These are phyloP conservation scores for Mesostigma viride DNA, from an alignment of 139 green algal species.

Conservation along the genomic window DNA sequence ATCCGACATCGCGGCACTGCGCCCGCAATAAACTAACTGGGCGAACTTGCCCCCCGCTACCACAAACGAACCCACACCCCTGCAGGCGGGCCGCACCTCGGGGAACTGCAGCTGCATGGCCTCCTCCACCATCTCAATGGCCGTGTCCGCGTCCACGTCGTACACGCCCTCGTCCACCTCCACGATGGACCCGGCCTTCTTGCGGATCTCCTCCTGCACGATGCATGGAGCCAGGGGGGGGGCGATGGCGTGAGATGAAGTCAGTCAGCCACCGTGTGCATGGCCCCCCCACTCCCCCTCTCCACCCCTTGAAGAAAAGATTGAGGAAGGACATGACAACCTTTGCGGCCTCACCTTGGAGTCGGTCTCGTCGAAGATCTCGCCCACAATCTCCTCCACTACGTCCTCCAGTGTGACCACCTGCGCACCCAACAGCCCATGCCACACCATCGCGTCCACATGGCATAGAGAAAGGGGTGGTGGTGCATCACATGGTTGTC, in stretches of 20 bases:
- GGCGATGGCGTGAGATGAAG: no score
- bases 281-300: no score
- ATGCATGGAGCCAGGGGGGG: no score
- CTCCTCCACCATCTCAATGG: conserved; percentile 31
- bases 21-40: conserved; percentile 2
- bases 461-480: no score
- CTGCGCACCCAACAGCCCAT: no score
- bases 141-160: conserved; percentile 37
- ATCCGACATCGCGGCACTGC: no score
- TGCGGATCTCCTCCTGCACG: conserved; percentile 28
- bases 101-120: conserved; percentile 20
- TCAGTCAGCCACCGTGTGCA: no score
- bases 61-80: not conserved
- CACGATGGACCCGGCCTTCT: conserved; percentile 27
- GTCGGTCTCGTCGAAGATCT: conserved; percentile 47
- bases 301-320: no score
- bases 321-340: no score
- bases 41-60: not conserved
- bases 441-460: no score
- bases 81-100: not conserved
- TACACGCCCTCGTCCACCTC: conserved; percentile 29
- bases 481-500: no score
- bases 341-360: conserved; percentile 20
- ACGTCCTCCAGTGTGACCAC: conserved; percentile 41
- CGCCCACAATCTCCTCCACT: conserved; percentile 44